Conservation (phyloP, 495 filamentous ascomycete genomes). For the Lophium mytilinum region DNA sequence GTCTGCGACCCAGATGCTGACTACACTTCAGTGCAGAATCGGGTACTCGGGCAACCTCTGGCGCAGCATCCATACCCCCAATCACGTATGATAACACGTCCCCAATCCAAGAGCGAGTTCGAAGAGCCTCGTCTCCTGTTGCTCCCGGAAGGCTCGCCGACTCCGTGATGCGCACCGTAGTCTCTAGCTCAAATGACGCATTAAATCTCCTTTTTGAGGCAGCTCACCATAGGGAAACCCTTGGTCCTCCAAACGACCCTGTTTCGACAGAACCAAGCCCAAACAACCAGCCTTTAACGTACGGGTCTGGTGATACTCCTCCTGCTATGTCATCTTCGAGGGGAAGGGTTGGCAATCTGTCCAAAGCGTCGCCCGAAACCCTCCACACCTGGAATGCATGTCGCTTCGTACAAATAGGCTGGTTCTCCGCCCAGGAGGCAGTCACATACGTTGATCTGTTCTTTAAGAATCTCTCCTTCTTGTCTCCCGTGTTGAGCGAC, state of each 20-base stretch:
- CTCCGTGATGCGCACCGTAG: conserved; percentile 24
- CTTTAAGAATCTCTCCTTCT: conserved; percentile 44
- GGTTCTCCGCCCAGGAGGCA: conserved; percentile 46
- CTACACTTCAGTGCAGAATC: too few species aligned
- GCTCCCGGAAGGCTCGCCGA: conserved; percentile 6
- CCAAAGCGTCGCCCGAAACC: conserved; percentile 25
- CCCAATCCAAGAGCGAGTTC: background rate
- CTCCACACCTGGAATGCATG: conserved; percentile 44
- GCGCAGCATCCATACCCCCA: too few species aligned
- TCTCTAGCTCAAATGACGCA: conserved; percentile 42
- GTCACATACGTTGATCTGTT: conserved; percentile 39
- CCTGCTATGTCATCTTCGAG: conserved; percentile 20
- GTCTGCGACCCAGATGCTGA: too few species aligned
- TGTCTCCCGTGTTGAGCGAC: conserved; percentile 46
- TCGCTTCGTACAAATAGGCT: conserved; percentile 47
- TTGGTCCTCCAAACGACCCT: conserved; percentile 9
- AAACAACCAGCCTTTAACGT: background rate
- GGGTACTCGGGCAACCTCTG: too few species aligned
- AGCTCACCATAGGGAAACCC: conserved; percentile 33
- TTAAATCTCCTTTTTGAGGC: conserved; percentile 48
- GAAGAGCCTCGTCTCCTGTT: conserved; percentile 15
- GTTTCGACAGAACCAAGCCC: background rate
- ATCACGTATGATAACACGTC: too few species aligned
- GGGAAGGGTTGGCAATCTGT: conserved; percentile 12
- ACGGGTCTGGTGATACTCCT: conserved; percentile 8